Base-by-base conservation (phyloP, 2,329 filamentous ascomycete species). In the Penicillium expansum region DNA sequence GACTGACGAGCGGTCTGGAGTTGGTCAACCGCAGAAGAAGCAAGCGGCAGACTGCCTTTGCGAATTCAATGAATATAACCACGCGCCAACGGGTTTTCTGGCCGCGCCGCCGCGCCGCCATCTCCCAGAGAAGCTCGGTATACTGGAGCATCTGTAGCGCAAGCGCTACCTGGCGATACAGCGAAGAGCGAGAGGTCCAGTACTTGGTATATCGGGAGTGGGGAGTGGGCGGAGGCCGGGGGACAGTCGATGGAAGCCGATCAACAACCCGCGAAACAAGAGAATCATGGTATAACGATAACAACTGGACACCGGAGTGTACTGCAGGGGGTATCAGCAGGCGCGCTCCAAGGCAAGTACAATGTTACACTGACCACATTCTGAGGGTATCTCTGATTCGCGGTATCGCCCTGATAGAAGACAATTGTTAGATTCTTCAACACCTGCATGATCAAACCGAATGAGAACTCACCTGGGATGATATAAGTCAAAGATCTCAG, bases 71-170 rank as follows among this genome's bases (percentile, higher is more conserved):
- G 4, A 95, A 71, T 11, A 97, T 86, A 6, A 97, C 86, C 0
- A 95, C 86, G 50, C 90, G 86, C 94, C 94, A 99, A 30, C 92
- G 85, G 27, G 88, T 77, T 68, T 84, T 86, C 73, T 95, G 84
- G 43, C 89, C 92, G 60, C 87, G 87, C 48, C 93, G 84, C 76
- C 96, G 95, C 29, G 92, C 92, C 29, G 89, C 85, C 94, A 99
- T 99, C 74, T 99, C 94, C 83, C 93, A 94, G n/a, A 99, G 78
- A 30, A 99, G 80, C 76, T 99, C 91, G 0, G 92, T 96, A 71
- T 97, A 97, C 65, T 94, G 90, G 27, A 97, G 89, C 77, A 96
- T 89, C 71, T 96, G 91, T 48, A 99, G 79, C 5, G 92, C 79
- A 62, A 92, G 82, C 39, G 93, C 92, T 53, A 95, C 85, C 57